Evolutionary conservation across 2,329 filamentous ascomycete genomes (phyloP).

Genomic region (Endothia cerciana): DNA sequence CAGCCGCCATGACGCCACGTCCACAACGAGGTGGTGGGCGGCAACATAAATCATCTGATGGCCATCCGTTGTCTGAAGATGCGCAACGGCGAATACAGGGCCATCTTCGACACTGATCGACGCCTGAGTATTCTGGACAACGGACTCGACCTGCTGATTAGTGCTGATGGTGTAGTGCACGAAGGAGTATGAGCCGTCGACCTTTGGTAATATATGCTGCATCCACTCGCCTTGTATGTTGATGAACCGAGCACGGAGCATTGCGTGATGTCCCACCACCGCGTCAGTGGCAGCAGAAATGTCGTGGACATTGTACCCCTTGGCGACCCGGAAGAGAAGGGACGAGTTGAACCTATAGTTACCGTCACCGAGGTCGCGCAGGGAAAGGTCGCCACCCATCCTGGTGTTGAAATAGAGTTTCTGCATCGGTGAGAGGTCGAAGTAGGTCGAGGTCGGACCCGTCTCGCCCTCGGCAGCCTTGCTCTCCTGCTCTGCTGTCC

Average conservation of each 20-base stretch:
- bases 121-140: constrained; percentile 47
- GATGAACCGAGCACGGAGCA: constrained; percentile 54
- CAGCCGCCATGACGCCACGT: constrained; percentile 55
- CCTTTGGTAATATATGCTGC: constrained; percentile 47
- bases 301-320: constrained; percentile 45
- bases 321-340: constrained; percentile 50
- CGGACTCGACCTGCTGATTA: constrained; percentile 45
- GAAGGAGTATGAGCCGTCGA: constrained; percentile 49
- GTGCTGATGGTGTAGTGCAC: constrained; percentile 46
- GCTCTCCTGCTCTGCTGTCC: constrained; percentile 41
- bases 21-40: constrained; percentile 57
- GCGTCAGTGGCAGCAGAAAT: constrained; percentile 53
- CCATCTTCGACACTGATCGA: constrained; percentile 54
- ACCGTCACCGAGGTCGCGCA: constrained; percentile 38
- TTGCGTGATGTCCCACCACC: constrained; percentile 53
- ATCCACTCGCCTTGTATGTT: constrained; percentile 47
- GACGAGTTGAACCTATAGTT: constrained; percentile 56
- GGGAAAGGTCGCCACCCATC: constrained; percentile 43
- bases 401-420: constrained; percentile 55
- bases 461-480: constrained; percentile 25
- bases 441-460: constrained; percentile 33
- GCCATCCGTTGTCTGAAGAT: constrained; percentile 50
- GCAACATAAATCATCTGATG: constrained; percentile 53
- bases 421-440: constrained; percentile 58
- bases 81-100: constrained; percentile 54